Percentiles rank a stretch among this genome's conserved stretches.
Evolutionary conservation across 176 grass and related monocot genomes (phyloP).

Genomic region (Chloris gayana): DNA sequence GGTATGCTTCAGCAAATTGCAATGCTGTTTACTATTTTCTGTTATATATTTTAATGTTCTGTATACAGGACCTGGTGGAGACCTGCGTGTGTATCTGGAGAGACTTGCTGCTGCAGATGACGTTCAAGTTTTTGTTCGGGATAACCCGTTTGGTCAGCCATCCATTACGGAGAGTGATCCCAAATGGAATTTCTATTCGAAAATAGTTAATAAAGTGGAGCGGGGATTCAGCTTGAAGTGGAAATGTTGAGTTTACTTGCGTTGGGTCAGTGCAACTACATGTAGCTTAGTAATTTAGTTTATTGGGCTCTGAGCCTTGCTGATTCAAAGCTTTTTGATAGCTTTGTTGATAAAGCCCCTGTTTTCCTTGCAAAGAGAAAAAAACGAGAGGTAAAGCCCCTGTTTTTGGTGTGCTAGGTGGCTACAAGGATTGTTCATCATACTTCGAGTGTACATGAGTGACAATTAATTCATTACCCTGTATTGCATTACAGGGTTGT

Average conservation of each 20-base stretch:
- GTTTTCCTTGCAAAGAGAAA: too few species aligned
- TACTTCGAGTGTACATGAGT: slow-evolving; percentile 3
- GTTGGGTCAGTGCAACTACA: not conserved
- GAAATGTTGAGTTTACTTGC: not conserved
- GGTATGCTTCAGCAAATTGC: slow-evolving; percentile 54
- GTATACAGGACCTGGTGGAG: slow-evolving; percentile 71
- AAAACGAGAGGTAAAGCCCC: too few species aligned
- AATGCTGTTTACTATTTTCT: slow-evolving; percentile 42
- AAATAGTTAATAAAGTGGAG: slow-evolving; percentile 54
- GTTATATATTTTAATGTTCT: slow-evolving; percentile 25
- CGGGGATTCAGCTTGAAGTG: slow-evolving; percentile 6
- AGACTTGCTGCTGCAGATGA: slow-evolving; percentile 61
- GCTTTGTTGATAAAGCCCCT: not conserved
- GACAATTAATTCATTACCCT: slow-evolving; percentile 32
- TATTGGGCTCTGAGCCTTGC: not conserved
- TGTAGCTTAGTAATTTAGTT: slow-evolving; percentile 24
- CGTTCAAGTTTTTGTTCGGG: slow-evolving; percentile 72
- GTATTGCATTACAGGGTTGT: slow-evolving; percentile 29
- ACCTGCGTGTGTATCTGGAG: slow-evolving; percentile 79
- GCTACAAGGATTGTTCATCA: slow-evolving; percentile 9
- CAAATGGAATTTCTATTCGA: slow-evolving; percentile 74
- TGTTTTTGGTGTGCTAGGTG: slow-evolving; percentile 8
- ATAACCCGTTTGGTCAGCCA: slow-evolving; percentile 82
- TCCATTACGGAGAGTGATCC: slow-evolving; percentile 61
- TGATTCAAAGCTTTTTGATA: slow-evolving; percentile 24